These are phyloP conservation scores for Sporothrix sp. DNA, from an alignment of 2,329 filamentous ascomycete species.

Conservation along the genomic window DNA sequence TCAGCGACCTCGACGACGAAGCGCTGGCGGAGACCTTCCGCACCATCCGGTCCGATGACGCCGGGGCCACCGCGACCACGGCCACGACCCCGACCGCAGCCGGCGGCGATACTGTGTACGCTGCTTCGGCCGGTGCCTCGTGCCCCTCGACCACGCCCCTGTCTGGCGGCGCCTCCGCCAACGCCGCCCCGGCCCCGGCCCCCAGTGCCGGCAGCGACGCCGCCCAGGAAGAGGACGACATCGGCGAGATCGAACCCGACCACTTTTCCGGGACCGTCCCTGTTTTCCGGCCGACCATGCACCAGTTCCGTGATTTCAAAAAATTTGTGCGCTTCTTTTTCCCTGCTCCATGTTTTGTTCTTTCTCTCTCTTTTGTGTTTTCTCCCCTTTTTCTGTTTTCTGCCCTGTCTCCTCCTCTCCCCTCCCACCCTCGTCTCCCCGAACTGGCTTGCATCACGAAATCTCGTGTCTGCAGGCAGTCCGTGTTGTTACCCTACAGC, in stretches of 20 bases:
- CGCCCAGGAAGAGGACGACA: conserved; percentile 35
- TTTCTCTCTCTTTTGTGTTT: neutral
- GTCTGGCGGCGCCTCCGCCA: conserved; percentile 11
- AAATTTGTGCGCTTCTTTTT: conserved; percentile 55
- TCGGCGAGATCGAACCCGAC: conserved; percentile 71
- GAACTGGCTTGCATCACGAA: no score
- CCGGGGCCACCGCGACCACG: conserved; percentile 15
- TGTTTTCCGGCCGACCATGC: conserved; percentile 91
- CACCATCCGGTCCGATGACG: conserved; percentile 18
- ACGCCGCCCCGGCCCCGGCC: neutral
- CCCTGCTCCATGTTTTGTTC: neutral
- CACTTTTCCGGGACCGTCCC: conserved; percentile 88
- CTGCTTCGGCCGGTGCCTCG: neutral
- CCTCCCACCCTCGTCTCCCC: no score
- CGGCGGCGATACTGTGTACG: neutral
- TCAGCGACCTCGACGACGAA: conserved; percentile 57
- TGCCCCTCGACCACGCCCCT: conserved; percentile 4
- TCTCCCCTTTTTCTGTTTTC: neutral
- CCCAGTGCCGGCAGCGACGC: neutral
- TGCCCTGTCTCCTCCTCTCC: neutral
- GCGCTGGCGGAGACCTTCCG: conserved; percentile 32
- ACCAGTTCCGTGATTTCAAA: conserved; percentile 89
- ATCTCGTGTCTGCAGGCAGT: no score
- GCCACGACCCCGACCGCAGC: conserved; percentile 10
- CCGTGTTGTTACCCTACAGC: no score